Evolutionary conservation across 176 grass and related monocot species (phyloP), one percentile per base, ranked within the genome.

Genomic region (Oryza glumipatula): DNA sequence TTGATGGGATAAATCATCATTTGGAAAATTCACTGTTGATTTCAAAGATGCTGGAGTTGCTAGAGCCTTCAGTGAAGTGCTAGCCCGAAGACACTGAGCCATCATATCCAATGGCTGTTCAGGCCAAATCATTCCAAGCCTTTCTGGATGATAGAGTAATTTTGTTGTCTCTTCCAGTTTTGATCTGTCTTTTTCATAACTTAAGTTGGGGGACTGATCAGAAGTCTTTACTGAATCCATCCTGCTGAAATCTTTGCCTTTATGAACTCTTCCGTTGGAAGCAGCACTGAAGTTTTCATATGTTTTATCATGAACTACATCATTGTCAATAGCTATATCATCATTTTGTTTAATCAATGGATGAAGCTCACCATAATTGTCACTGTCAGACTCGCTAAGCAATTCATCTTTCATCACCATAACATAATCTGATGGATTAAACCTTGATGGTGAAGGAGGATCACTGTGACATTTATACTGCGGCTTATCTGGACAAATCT

Each of bases 361-460:
- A 67, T 83, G 81, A 77, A 75, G n/a, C 85, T 89, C 76, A 82
- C 74, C 58, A 32, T 91, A 90, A 67, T 84, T 92, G 52, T 91
- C 92, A 64, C 30, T 92, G 9, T 92, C 71, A 16, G 86, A 87
- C 24, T 88, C 88, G 39, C 75, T 72, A 38, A 85, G 66, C 60
- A 87, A 83, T 47, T 85, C 92, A 79, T 94, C 82, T 72, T 93
- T 71, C 32, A 75, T 83, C 39, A 85, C 52, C 45, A 82, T 46
- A 82, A n/a, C 78, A 67, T 78, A 82, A 87, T 86, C 82, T 72
- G 88, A 89, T 76, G 82, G 86, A 16, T 84, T 85, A 58, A 86
- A 97, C 72, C 80, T 91, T 47, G 95, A 94, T 56, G 87, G 82
- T 43, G 88, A 93, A 82, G 88, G 67, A 82, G 95, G 91, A 70